Percentiles rank a stretch among this genome's conserved stretches.
Conservation (phyloP, 1,139 yeast genomes). For the Zygosaccharomyces sapae region DNA sequence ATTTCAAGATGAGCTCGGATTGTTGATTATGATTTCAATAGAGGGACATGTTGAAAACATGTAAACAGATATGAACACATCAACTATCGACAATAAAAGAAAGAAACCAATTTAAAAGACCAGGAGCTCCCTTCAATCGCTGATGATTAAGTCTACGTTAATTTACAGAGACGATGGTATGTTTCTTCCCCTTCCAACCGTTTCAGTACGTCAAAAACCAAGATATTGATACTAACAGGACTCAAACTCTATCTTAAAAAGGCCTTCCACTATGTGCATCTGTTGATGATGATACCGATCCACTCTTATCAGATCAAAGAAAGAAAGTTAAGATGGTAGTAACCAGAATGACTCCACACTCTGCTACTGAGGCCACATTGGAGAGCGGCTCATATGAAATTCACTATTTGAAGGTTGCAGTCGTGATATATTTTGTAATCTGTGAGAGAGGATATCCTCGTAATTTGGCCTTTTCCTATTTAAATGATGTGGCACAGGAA, state of each 20-base stretch:
- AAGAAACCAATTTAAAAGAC: not conserved
- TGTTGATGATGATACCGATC: constrained; percentile 71
- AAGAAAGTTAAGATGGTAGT: constrained; percentile 77
- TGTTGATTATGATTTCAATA: not conserved
- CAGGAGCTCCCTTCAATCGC: not conserved
- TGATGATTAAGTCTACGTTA: constrained; percentile 67
- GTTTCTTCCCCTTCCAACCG: constrained; percentile 32
- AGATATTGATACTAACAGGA: not conserved
- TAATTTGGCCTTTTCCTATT: constrained; percentile 81
- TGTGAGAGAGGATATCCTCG: constrained; percentile 79
- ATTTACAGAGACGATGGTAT: constrained; percentile 69
- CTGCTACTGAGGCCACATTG: constrained; percentile 82
- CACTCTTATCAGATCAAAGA: constrained; percentile 66
- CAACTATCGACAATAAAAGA: not conserved
- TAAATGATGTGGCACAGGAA: constrained; percentile 77
- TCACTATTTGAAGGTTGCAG: constrained; percentile 64
- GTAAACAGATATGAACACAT: not conserved
- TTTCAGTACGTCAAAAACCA: not conserved
- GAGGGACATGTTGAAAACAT: not conserved
- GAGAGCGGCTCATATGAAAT: constrained; percentile 73
- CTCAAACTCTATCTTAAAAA: constrained; percentile 25
- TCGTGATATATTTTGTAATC: constrained; percentile 71
- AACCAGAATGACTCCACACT: constrained; percentile 69
- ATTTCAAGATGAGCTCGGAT: not conserved
- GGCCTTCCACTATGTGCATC: constrained; percentile 91